Conservation (phyloP, 805 yeast species). For the baker's yeast (Saccharomyces cerevisiae) region DNA sequence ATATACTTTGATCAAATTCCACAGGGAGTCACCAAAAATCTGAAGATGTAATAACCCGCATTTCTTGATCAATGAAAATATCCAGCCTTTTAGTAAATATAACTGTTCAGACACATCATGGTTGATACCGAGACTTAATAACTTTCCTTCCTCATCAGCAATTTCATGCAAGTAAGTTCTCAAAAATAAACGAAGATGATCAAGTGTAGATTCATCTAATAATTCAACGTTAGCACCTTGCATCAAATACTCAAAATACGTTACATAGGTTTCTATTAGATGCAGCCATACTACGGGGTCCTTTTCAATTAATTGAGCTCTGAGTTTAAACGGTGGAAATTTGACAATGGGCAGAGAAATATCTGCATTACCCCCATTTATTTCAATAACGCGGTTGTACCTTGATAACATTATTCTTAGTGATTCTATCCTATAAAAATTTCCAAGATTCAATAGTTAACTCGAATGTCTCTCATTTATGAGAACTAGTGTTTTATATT, state of each 20-base stretch:
- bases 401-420: background rate
- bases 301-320: constrained; percentile 71
- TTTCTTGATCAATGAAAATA: constrained; percentile 43
- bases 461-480: background rate
- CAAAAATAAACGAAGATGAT: constrained; percentile 49
- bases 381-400: constrained; percentile 6
- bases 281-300: constrained; percentile 83
- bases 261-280: constrained; percentile 54
- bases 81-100: constrained; percentile 37
- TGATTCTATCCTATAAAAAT: background rate
- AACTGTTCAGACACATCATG: constrained; percentile 56
- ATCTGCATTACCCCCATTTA: constrained; percentile 15
- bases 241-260: constrained; percentile 41
- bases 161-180: constrained; percentile 53
- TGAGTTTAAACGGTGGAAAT: constrained; percentile 65
- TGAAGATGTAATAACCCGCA: constrained; percentile 50
- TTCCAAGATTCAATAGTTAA: background rate
- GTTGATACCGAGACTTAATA: constrained; percentile 65
- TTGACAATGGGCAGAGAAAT: constrained; percentile 50
- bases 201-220: constrained; percentile 46
- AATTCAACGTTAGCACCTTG: constrained; percentile 29
- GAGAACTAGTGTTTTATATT: background rate
- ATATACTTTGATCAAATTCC: constrained; percentile 58
- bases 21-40: constrained; percentile 49
- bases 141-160: constrained; percentile 49